phyloP scores from a whole-genome alignment of 257 asterid species.

The Lycium ferocissimum region DNA sequence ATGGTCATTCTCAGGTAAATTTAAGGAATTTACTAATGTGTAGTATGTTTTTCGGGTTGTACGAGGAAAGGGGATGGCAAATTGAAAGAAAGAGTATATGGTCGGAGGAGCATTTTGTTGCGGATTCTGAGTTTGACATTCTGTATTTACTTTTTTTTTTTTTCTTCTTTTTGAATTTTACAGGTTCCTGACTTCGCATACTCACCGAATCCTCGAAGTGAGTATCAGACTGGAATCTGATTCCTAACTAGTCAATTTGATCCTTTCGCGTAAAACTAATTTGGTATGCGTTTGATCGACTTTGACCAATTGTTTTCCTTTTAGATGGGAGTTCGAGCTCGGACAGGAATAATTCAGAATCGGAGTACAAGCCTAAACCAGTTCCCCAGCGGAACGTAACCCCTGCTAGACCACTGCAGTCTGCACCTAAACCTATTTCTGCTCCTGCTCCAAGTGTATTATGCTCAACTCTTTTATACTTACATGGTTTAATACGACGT shows the following conservation, averaged over 20 bases:
- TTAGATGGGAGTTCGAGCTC: slow-evolving; percentile 82
- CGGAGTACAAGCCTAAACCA: slow-evolving; percentile 69
- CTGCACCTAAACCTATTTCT: slow-evolving; percentile 67
- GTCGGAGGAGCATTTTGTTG: not conserved
- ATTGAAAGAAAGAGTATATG: not conserved
- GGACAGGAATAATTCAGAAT: slow-evolving; percentile 67
- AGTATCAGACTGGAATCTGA: slow-evolving; percentile 46
- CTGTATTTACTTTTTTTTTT: slow-evolving; percentile 34
- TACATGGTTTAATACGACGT: not conserved
- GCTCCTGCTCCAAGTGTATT: slow-evolving; percentile 73
- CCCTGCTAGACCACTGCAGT: slow-evolving; percentile 70
- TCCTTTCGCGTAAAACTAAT: not conserved
- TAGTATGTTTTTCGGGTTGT: not conserved
- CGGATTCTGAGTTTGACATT: slow-evolving; percentile 34
- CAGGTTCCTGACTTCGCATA: slow-evolving; percentile 78
- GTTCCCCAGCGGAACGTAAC: slow-evolving; percentile 62
- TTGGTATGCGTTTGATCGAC: not conserved
- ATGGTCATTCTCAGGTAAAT: slow-evolving; percentile 92
- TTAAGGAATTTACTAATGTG: slow-evolving; percentile 21
- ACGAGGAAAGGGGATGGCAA: not conserved
- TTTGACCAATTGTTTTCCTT: slow-evolving; percentile 1
- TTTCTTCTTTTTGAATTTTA: slow-evolving; percentile 28
- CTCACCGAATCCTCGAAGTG: slow-evolving; percentile 86
- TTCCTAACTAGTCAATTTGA: slow-evolving; percentile 21
- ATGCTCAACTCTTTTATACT: slow-evolving; percentile 33